Base-by-base conservation (phyloP, 129 eudicot genomes). In the Ambrosia artemisiifolia region DNA sequence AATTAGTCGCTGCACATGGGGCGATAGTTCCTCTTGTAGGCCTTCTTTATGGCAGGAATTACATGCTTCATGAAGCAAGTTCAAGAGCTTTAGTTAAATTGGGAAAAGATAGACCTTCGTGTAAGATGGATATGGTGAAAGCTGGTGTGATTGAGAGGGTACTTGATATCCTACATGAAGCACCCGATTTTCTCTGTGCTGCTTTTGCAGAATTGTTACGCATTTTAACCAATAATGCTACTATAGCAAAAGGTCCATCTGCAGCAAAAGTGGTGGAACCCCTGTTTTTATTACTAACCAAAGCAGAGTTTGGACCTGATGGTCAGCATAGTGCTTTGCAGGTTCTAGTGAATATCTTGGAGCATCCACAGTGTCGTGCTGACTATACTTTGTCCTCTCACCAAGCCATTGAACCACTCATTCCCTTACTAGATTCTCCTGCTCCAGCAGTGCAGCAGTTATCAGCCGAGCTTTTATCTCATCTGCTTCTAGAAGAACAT, bases 201-300 rank as follows among this genome's bases (percentile, higher is more conserved):
- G 94, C 97, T 65, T 95, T 88, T 78, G 88, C 99, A 2, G 99
- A 95, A 80, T 77, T 95, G 73, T 84, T 95, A 17, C 77, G 99
- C 30, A 95, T 95, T 65, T 82, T 95, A 50, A 95, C 99, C 10
- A 95, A 95, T 65, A 95, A 95, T 69, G 97, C 97, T 65, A 83
- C 96, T 18, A 95, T 95, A 62, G 97, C 99, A 32, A 95, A 90
- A 82, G 94, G 97, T 34, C 86, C 88, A n/a, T 95, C 99, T 60
- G 99, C 99, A 9, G 93, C 97, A 34, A 95, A 95, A 80, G 99
- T 90, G n/a, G 96, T 95, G 7, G 96, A 95, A 77, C 99, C 99
- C 35, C 88, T 95, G 68, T 95, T 90, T 72, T 12, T 65, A 50
- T 76, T 95, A 79, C 80, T 95, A 65, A 74, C 85, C n/a, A 83